These are phyloP conservation scores for Aspergillus tubingensis DNA, from an alignment of 2,329 filamentous ascomycete species.

Conservation along the genomic window DNA sequence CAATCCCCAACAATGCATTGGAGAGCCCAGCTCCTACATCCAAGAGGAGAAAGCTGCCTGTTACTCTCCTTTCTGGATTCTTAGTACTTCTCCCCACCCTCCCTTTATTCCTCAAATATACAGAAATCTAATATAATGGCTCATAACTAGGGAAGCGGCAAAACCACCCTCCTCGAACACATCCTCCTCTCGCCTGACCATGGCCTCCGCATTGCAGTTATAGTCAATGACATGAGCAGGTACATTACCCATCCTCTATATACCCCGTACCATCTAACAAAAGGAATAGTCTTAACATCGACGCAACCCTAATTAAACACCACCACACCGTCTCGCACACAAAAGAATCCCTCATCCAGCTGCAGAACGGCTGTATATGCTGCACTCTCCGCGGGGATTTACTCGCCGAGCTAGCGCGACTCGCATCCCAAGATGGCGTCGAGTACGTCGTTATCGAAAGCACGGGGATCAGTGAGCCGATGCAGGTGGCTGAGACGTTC, in stretches of 20 bases:
- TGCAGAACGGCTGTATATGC: constrained; percentile 76
- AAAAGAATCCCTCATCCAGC: constrained; percentile 65
- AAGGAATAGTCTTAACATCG: constrained; percentile 59
- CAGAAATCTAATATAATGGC: neutral
- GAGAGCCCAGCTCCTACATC: neutral
- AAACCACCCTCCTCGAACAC: constrained; percentile 70
- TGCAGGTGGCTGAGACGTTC: constrained; percentile 74
- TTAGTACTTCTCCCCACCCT: constrained; percentile 40
- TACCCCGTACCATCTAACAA: neutral
- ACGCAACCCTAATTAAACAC: constrained; percentile 60
- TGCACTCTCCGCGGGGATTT: constrained; percentile 72
- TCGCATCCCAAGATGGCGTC: constrained; percentile 64
- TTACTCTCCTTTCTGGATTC: constrained; percentile 64
- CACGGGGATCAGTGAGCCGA: constrained; percentile 70
- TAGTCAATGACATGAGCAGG: constrained; percentile 72
- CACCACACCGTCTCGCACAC: constrained; percentile 60
- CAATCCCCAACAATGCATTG: neutral
- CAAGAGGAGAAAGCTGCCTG: constrained; percentile 47
- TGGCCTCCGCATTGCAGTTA: constrained; percentile 68
- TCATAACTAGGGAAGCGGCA: constrained; percentile 61
- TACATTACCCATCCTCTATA: constrained; percentile 31
- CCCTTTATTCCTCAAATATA: neutral
- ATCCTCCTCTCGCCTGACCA: constrained; percentile 66
- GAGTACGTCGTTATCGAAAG: constrained; percentile 74
- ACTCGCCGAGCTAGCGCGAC: constrained; percentile 66